Base-by-base conservation (phyloP, 805 yeast genomes). In the Metschnikowia gelsemii region DNA sequence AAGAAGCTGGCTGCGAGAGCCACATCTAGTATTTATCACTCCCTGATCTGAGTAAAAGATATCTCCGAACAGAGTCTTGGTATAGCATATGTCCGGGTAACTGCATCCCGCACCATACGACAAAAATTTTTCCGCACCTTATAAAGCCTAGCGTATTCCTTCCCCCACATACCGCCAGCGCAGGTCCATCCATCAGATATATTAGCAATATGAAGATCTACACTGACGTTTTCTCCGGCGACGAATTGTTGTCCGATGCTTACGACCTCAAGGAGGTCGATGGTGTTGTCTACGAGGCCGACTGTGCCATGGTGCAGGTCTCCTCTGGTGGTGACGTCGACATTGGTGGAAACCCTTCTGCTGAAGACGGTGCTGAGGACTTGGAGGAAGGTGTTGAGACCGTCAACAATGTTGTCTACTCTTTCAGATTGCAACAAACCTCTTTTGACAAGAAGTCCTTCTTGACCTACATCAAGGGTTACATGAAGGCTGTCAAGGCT, bases 271-370 rank as follows among this genome's bases (percentile, higher is more conserved):
- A 76, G 66, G 75, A 73, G 70, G 97, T 93, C 55, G 96, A 87
- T 63, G 87, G 79, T 56, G 98, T 78, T 62, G 88, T 93, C 69
- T 87, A 78, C 80, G 99, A 93, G 79, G 98, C 96, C 56, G 87
- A 93, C 83, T 89, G 97, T 76, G 75, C 79, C 62, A 82, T 89
- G 93, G 80, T 93, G 71, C 83, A 76, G 62, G 88, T 93, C 62
- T 82, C 80, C 70, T 86, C 88, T 66, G 55, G 55, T 36, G 97
- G 81, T 63, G 93, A 93, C 66, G 82, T 93, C 60, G 98, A 93
- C 73, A 93, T 93, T 71, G 99, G 99, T 76, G 99, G 96, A 64
- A 93, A 93, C 84, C 97, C 99, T 66, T 88, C 96, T 62, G 97
- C 98, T 57, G 99, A 93, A 76, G 98, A 77, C 58, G 97, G 75